Evolutionary conservation across 257 asterid species (phyloP), one percentile per base, ranked within the genome.

Genomic region (Solanum gandarillasii): DNA sequence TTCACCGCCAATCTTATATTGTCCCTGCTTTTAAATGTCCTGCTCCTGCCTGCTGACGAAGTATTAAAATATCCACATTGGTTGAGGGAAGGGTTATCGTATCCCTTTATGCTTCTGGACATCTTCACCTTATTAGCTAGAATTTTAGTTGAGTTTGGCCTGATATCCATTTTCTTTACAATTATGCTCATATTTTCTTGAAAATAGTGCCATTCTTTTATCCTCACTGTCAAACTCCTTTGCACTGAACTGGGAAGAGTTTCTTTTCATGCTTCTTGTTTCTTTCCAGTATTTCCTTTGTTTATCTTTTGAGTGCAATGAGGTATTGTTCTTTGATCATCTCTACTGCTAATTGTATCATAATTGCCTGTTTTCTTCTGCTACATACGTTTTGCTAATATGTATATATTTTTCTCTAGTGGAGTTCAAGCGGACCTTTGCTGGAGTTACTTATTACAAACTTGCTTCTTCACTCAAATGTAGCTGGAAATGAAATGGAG

Each of bases 361-460:
- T 81, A 81, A 46, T 81, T 75, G 8, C 58, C 58, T 21, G 58
- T 38, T 39, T 39, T 48, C 12, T 82, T 82, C 70, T 10, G 43
- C 85, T 18, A 82, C 67, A 14, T 41, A 16, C 3, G 11, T 62
- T 46, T 39, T 55, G 38, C 58, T 89, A 41, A 84, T 73, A 14
- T 73, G 27, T 83, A 23, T 81, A 85, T 88, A 36, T 91, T 89
- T 90, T 86, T 27, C 79, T 90, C 76, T 62, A 90, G 94, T 94
- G 91, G 98, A 93, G 94, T 88, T 93, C 98, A 58, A 91, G 95
- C 92, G 99, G 98, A 83, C 97, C 98, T 29, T 88, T 97, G 91
- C 93, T 97, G 87, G 97, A 97, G 92, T 90, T 94, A 88, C 92
- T 93, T 73, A 41, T 92, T 90, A 88, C 91, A 87, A 94, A 93